Conservation (phyloP, 495 filamentous ascomycete genomes). For the Hypoxylon lienhwacheense region DNA sequence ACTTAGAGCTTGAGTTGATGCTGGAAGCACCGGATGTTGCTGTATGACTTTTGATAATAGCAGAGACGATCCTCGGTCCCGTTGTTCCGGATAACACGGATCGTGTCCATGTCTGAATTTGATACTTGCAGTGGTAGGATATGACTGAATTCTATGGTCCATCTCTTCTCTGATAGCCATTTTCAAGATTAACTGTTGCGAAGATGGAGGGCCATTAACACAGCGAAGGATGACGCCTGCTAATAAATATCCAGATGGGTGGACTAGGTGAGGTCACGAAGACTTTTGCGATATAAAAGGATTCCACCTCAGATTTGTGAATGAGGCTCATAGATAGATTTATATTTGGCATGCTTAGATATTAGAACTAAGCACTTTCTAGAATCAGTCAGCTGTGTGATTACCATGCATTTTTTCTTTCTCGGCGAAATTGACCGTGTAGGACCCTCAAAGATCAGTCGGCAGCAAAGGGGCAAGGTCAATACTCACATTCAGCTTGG, state of each 20-base stretch:
- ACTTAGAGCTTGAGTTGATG: background rate
- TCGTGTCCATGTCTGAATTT: background rate
- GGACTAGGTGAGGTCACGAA: background rate
- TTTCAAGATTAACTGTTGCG: background rate
- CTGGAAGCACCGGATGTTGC: background rate
- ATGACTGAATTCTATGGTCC: background rate
- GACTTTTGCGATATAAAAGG: background rate
- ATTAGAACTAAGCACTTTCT: background rate
- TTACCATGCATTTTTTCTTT: background rate
- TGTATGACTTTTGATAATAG: background rate
- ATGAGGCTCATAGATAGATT: background rate
- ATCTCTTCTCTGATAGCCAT: conserved; percentile 1
- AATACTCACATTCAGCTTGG: conserved; percentile 16
- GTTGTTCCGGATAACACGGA: background rate
- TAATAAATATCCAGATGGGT: background rate
- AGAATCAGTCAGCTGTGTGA: conserved; percentile 7
- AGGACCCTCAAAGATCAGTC: background rate
- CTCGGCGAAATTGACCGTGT: background rate
- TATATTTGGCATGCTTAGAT: background rate
- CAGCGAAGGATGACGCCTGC: background rate
- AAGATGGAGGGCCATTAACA: background rate
- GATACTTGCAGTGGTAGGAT: background rate
- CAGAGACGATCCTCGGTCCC: too few species aligned
- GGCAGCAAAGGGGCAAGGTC: background rate
- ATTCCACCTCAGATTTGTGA: background rate